Evolutionary conservation across 1,284 basidiomycete genomes (phyloP), one percentile per base, ranked within the genome.

Genomic region (Ceratobasidium sp.): DNA sequence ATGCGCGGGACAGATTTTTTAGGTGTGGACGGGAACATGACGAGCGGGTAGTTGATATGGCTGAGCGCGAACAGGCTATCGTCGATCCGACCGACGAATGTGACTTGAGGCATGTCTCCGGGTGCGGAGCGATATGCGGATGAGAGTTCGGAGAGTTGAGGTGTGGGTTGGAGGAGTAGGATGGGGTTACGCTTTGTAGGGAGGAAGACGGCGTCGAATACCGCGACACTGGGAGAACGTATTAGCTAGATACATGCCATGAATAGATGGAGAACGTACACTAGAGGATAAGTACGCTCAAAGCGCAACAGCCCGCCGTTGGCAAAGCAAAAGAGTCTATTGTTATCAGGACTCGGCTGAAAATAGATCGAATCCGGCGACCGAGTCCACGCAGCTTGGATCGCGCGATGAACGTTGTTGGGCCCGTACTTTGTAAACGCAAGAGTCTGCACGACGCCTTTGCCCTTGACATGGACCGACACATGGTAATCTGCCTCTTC

Each of bases 361-460:
- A 96, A 89, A 85, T 96, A 96, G 55, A 87, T 85, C 79, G 92
- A 89, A 84, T 96, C 95, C 63, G 90, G 89, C 0, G 94, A 93
- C 23, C 88, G 89, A 6, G 87, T 88, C 84, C 95, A 96, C 3
- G 88, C 82, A 3, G 89, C 84, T 83, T 96, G 95, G 13, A 90
- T 82, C 5, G 87, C 84, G 79, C 88, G 89, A 82, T 94, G 92
- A 83, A 94, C 90, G 81, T 93, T 94, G 82, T 95, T 95, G 6
- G 95, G 94, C 0, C 94, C 93, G 83, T 96, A 96, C 0, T 91
- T 90, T 0, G 95, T 95, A 84, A 95, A 96, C 0, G 91, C 90
- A 4, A 96, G 88, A 72, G 92, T 92, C 82, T 96, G 95, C 2
- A 92, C 86, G 5, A 91, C 39, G 3, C 83, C 80, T 1, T 82